These are phyloP conservation scores for Mycena vulgaris DNA, from an alignment of 768 basidiomycete species.

Conservation along the genomic window DNA sequence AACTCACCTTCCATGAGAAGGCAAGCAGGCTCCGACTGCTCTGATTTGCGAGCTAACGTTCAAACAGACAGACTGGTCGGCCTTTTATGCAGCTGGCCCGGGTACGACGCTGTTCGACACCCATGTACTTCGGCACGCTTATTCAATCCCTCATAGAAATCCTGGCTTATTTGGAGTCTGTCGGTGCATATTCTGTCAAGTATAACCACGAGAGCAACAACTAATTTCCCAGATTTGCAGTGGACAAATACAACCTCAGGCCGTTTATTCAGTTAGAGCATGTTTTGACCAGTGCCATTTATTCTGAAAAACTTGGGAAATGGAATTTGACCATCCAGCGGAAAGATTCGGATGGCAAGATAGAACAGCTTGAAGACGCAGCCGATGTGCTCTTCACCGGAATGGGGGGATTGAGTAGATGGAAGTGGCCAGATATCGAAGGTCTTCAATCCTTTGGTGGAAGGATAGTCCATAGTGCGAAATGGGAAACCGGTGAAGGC, in stretches of 20 bases:
- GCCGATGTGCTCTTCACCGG: constrained; percentile 73
- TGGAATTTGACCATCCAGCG: constrained; percentile 69
- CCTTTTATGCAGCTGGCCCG: constrained; percentile 71
- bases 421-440: constrained; percentile 78
- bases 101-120: constrained; percentile 40
- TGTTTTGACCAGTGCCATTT: constrained; percentile 66
- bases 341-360: constrained; percentile 41
- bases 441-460: constrained; percentile 73
- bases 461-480: constrained; percentile 73
- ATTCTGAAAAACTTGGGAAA: constrained; percentile 65
- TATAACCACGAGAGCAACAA: background rate
- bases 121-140: background rate
- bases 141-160: constrained; percentile 57
- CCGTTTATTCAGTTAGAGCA: constrained; percentile 70
- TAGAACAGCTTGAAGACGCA: constrained; percentile 65
- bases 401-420: constrained; percentile 67
- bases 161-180: constrained; percentile 63
- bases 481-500: constrained; percentile 64
- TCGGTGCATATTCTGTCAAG: constrained; percentile 39
- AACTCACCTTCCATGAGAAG: constrained; percentile 71
- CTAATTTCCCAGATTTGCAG: constrained; percentile 37
- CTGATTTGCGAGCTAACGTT: background rate
- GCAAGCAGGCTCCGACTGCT: constrained; percentile 43
- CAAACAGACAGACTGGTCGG: constrained; percentile 69
- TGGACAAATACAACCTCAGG: constrained; percentile 69